Conservation (phyloP, 768 basidiomycete species). For the Kwoniella botswanensis region DNA sequence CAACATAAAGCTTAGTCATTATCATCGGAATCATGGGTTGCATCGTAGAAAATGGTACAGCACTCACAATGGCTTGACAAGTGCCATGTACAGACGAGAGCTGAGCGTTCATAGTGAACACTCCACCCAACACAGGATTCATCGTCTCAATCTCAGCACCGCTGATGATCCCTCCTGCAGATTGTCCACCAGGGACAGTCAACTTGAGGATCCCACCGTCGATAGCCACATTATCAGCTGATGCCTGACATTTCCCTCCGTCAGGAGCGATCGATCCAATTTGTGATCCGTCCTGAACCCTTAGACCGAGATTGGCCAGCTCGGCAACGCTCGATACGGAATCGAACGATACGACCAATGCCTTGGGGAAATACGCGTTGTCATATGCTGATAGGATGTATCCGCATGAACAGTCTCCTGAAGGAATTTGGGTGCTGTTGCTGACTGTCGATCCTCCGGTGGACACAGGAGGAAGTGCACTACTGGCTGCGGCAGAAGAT, state of each 20-base stretch:
- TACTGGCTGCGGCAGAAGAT: background rate
- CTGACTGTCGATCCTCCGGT: background rate
- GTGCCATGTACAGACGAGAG: slow-evolving; percentile 26
- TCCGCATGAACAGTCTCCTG: slow-evolving; percentile 8
- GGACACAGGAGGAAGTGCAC: background rate
- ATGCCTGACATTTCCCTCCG: background rate
- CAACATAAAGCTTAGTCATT: background rate
- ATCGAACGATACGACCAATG: slow-evolving; percentile 6
- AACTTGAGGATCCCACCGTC: slow-evolving; percentile 16
- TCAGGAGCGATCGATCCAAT: slow-evolving; percentile 8
- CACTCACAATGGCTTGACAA: slow-evolving; percentile 31
- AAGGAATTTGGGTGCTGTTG: background rate
- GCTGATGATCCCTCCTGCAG: slow-evolving; percentile 8
- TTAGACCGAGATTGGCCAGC: background rate
- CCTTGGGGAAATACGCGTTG: slow-evolving; percentile 20
- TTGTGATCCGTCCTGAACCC: slow-evolving; percentile 1
- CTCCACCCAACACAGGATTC: slow-evolving; percentile 12
- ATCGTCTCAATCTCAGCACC: slow-evolving; percentile 26
- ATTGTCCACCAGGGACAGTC: slow-evolving; percentile 29
- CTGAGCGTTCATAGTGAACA: slow-evolving; percentile 31
- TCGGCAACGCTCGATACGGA: background rate
- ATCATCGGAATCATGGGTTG: background rate
- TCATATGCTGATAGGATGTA: slow-evolving; percentile 13
- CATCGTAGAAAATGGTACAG: background rate
- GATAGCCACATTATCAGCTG: slow-evolving; percentile 12